Evolutionary conservation across 1,139 yeast genomes (phyloP).

Genomic region (Ogataea hybrid): DNA sequence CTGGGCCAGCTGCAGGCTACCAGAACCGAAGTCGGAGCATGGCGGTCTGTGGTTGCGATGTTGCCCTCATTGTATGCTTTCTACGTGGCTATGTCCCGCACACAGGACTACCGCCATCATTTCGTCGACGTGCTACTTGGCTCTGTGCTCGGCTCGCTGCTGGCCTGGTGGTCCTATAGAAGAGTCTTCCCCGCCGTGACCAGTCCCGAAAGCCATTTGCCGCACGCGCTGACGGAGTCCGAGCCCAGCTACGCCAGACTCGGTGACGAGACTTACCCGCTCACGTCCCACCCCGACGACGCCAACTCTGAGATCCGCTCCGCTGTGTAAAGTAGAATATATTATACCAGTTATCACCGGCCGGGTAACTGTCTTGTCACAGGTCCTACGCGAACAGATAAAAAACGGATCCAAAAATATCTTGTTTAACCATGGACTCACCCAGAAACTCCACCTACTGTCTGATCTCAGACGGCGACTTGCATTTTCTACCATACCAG

Average conservation of each 20-base stretch:
- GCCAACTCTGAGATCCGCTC: too few species aligned
- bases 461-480: too few species aligned
- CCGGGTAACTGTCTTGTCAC: too few species aligned
- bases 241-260: slow-evolving; percentile 3
- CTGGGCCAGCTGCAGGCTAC: slow-evolving; percentile 50
- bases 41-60: slow-evolving; percentile 35
- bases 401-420: too few species aligned
- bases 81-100: slow-evolving; percentile 57
- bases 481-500: too few species aligned
- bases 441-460: too few species aligned
- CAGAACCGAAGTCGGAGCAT: slow-evolving; percentile 36
- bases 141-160: slow-evolving; percentile 43
- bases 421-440: too few species aligned
- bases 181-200: slow-evolving; percentile 38
- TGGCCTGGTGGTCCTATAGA: slow-evolving; percentile 49
- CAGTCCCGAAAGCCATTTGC: slow-evolving; percentile 29
- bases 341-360: too few species aligned
- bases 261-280: too few species aligned
- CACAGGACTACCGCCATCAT: slow-evolving; percentile 78
- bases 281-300: too few species aligned
- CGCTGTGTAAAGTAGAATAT: too few species aligned
- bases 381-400: too few species aligned
- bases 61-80: slow-evolving; percentile 43
- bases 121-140: slow-evolving; percentile 68
- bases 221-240: slow-evolving; percentile 17